These are phyloP conservation scores for Erysimum cheiri DNA, from an alignment of 441 rosid species.

Conservation along the genomic window DNA sequence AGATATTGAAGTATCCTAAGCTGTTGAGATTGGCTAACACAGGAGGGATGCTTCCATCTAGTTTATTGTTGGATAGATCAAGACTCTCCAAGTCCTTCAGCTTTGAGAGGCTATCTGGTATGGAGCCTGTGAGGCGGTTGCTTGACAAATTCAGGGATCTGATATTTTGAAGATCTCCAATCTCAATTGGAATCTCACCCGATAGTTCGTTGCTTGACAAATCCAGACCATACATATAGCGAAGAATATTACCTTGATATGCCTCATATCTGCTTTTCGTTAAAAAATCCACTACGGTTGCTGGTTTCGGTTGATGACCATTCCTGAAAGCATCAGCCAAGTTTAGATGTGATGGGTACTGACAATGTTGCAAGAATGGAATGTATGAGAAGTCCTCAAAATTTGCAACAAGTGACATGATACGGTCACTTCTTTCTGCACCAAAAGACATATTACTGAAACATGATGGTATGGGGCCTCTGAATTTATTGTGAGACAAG, in stretches of 20 bases:
- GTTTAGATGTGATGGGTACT: neutral
- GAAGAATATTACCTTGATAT: slow-evolving; percentile 10
- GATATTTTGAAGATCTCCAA: slow-evolving; percentile 23
- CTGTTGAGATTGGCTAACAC: neutral
- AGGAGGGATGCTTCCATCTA: neutral
- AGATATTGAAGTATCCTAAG: neutral
- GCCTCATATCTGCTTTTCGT: slow-evolving; percentile 30
- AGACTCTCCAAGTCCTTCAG: neutral
- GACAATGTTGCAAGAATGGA: neutral
- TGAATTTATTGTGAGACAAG: slow-evolving; percentile 29
- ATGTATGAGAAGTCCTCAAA: neutral
- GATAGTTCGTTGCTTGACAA: slow-evolving; percentile 36
- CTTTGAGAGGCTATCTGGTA: neutral
- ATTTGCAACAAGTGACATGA: neutral
- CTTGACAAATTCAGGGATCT: neutral
- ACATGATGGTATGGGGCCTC: slow-evolving; percentile 33
- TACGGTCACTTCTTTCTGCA: neutral
- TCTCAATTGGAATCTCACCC: slow-evolving; percentile 28
- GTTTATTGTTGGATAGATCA: neutral
- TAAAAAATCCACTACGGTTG: neutral
- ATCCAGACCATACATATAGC: slow-evolving; percentile 23
- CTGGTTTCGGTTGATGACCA: neutral
- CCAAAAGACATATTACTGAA: slow-evolving; percentile 18
- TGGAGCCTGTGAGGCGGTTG: neutral
- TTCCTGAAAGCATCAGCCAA: neutral